Conservation (phyloP, 257 asterid genomes). For the Mentha longifolia region DNA sequence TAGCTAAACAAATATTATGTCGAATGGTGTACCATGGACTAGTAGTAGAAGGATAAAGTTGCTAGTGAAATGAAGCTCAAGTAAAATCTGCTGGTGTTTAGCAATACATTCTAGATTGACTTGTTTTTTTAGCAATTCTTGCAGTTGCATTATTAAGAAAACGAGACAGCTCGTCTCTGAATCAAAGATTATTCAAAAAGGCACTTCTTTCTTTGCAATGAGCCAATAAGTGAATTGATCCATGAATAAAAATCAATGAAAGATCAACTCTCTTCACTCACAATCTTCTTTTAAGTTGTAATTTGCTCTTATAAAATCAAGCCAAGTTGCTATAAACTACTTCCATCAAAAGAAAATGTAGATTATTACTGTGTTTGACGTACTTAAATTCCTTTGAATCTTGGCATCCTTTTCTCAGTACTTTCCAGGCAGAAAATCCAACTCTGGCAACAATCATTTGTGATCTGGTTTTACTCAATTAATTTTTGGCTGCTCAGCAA, state of each 20-base stretch:
- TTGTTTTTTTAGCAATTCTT: background rate
- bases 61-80: background rate
- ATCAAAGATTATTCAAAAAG: background rate
- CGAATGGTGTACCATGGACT: background rate
- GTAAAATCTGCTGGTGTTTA: background rate
- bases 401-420: background rate
- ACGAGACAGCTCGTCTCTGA: background rate
- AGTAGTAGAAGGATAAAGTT: background rate
- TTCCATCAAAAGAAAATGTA: too few species aligned
- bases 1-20: too few species aligned
- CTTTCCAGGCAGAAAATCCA: background rate
- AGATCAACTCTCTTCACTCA: background rate
- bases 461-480: constrained; percentile 1
- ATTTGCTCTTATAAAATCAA: background rate
- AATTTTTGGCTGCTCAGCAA: constrained; percentile 8
- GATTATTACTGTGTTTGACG: background rate
- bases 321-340: too few species aligned
- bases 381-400: background rate
- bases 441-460: constrained; percentile 19
- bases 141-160: background rate
- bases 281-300: background rate
- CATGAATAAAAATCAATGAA: background rate
- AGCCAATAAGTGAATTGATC: background rate
- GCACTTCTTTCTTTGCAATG: background rate
- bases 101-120: background rate